These are phyloP conservation scores for Macrolepiota albuminosa DNA, from an alignment of 768 basidiomycete species.

Conservation along the genomic window DNA sequence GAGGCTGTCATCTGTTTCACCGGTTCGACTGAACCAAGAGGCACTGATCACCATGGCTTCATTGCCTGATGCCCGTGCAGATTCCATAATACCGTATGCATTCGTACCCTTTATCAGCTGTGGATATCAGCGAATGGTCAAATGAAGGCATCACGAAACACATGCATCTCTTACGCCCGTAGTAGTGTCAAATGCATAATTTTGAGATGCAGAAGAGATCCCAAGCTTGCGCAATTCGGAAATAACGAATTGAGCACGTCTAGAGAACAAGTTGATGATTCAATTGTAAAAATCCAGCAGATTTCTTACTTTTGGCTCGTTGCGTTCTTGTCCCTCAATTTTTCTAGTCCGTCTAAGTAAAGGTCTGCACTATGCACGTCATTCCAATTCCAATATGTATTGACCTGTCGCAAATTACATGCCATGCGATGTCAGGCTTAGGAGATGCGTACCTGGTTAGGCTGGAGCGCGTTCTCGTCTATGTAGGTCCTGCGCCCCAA, in stretches of 20 bases:
- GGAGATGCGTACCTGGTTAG: conserved; percentile 64
- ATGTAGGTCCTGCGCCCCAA: conserved; percentile 74
- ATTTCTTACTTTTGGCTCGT: conserved; percentile 65
- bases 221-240: conserved; percentile 74
- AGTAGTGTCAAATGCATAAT: conserved; percentile 53
- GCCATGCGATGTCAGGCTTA: not conserved
- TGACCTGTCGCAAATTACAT: conserved; percentile 51
- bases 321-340: conserved; percentile 54
- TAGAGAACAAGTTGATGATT: conserved; percentile 24
- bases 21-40: conserved; percentile 74
- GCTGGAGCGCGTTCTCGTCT: conserved; percentile 95
- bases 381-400: conserved; percentile 87
- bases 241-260: conserved; percentile 59
- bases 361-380: conserved; percentile 84
- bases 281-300: not conserved
- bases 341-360: conserved; percentile 71
- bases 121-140: conserved; percentile 2
- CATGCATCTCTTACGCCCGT: conserved; percentile 42
- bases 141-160: not conserved
- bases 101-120: conserved; percentile 67
- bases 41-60: conserved; percentile 93
- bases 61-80: conserved; percentile 88
- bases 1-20: conserved; percentile 49
- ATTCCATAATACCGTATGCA: conserved; percentile 74
- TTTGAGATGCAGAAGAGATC: conserved; percentile 62